Conservation (phyloP, 352 stramenopile species). For the Globisporangium polare region DNA sequence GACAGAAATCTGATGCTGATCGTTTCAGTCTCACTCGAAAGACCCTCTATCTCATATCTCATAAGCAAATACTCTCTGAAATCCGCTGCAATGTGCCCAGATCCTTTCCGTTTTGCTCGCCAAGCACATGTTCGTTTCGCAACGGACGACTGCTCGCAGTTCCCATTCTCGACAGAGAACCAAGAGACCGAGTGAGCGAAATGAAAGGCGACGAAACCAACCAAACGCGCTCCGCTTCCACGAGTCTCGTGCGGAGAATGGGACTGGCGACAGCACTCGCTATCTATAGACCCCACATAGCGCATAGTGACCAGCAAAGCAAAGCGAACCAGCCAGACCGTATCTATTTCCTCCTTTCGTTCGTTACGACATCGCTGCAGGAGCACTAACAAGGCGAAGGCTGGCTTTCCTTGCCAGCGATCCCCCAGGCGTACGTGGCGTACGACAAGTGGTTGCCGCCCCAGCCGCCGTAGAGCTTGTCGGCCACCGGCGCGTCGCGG, state of each 20-base stretch:
- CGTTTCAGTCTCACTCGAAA: not conserved
- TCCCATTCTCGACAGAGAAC: not conserved
- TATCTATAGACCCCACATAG: not conserved
- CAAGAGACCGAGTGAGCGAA: not conserved
- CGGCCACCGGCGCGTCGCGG: constrained; percentile 18
- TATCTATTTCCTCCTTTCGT: not conserved
- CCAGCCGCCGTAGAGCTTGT: constrained; percentile 38
- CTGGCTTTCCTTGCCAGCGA: not conserved
- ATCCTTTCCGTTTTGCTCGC: not conserved
- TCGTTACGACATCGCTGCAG: not conserved
- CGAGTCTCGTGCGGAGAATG: not conserved
- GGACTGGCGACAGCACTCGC: not conserved
- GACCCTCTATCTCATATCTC: accelerated
- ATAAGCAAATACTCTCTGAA: not conserved
- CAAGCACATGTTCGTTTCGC: not conserved
- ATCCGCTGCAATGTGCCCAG: no score
- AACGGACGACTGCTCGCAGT: not conserved
- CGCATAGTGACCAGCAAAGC: not conserved
- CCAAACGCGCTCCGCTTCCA: not conserved
- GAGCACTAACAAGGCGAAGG: not conserved
- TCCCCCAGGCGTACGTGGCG: constrained; percentile 36
- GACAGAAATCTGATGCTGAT: not conserved
- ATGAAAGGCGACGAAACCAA: constrained; percentile 4
- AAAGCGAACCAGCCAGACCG: not conserved
- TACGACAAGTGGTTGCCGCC: constrained; percentile 35